These are phyloP conservation scores for Wickerhamomyces alni DNA, from an alignment of 805 yeast genomes.

Conservation along the genomic window DNA sequence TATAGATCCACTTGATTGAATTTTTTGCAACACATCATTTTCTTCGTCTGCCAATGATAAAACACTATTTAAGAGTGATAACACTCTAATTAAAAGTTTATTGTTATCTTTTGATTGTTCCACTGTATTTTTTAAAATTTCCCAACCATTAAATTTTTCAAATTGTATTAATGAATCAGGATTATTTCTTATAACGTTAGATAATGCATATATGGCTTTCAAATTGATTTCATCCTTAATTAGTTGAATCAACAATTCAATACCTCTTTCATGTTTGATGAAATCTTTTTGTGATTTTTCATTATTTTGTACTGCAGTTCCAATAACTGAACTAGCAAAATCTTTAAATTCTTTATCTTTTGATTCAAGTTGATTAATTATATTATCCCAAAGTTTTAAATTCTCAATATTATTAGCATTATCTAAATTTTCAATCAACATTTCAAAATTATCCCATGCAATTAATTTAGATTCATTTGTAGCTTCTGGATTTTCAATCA, in stretches of 20 bases:
- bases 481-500: constrained; percentile 52
- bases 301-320: constrained; percentile 92
- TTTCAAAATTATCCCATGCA: constrained; percentile 88
- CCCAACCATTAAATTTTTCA: constrained; percentile 57
- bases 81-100: constrained; percentile 44
- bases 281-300: constrained; percentile 66
- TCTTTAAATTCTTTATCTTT: constrained; percentile 42
- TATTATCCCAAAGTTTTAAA: constrained; percentile 71
- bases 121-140: constrained; percentile 32
- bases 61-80: constrained; percentile 55
- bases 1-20: constrained; percentile 27
- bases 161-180: constrained; percentile 50
- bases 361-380: constrained; percentile 48
- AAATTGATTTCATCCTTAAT: constrained; percentile 34
- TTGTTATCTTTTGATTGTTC: constrained; percentile 18
- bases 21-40: constrained; percentile 31
- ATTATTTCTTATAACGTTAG: constrained; percentile 69
- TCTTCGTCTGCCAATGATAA: constrained; percentile 43
- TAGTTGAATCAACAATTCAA: constrained; percentile 38
- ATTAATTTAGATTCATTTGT: constrained; percentile 57
- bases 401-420: constrained; percentile 91
- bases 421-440: constrained; percentile 88
- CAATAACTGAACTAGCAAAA: constrained; percentile 68
- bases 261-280: constrained; percentile 42
- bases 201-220: constrained; percentile 74